Evolutionary conservation across 2,329 filamentous ascomycete species (phyloP), one percentile per base, ranked within the genome.

Genomic region (Phialophora tarda): DNA sequence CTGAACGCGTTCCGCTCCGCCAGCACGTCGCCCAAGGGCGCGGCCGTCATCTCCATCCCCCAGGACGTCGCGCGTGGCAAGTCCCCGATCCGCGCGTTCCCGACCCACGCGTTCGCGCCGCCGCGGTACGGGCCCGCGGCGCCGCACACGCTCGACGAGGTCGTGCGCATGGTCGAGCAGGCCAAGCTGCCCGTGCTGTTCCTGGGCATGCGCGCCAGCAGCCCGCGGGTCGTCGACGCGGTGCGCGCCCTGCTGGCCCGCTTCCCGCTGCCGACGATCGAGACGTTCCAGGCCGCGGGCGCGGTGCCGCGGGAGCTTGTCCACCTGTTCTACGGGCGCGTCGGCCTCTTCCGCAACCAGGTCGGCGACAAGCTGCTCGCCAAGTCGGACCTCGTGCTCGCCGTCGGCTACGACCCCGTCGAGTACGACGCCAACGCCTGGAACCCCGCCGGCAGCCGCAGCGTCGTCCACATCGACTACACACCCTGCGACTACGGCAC

Each of bases 211-310:
- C 72, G 82, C 55, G 79, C 81, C 4, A 78, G 79, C 6, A 78
- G 77, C 57, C 73, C 76, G 8, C 72, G 75, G 11, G 79, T 82
- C 4, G 80, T 83, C 2, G 73, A 69, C 1, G 78, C 78, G 1
- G 78, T 83, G 10, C 80, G 80, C 10, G 72, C 75, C 0, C 78
- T 83, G 57, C 75, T 83, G 8, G 71, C 72, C 7, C 78, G 77
- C 55, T 76, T 78, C 67, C 79, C 79, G 0, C 76, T 83, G 7
- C 80, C 81, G 1, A 80, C 82, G 1, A 76, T 83, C n/a, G 82
- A 83, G 72, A 83, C 82, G 0, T 83, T 83, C 72, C 81, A 83
- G 72, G 82, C 82, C 0, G 82, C 82, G 1, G 82, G 82, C 7
- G 80, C 81, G 12, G 78, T 83, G 14, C 77, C 80, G 4, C 73